Evolutionary conservation across 176 grass and related monocot species (phyloP).

Genomic region (Aechmea fasciata): DNA sequence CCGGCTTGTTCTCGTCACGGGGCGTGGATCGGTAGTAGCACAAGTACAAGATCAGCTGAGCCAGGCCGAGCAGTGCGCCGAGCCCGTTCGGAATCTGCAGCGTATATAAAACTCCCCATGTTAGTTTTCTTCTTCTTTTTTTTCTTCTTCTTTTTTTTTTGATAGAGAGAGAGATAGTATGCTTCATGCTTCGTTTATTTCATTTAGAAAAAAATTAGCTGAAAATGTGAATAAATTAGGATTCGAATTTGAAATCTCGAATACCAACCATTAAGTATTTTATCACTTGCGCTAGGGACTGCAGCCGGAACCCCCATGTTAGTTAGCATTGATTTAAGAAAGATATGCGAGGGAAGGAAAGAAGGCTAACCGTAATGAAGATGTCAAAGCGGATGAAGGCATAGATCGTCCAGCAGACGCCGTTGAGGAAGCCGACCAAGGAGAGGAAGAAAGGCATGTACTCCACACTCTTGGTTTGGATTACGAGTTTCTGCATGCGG

Average conservation of each 20-base stretch:
- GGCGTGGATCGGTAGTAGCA: slow-evolving; percentile 46
- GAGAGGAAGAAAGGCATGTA: slow-evolving; percentile 63
- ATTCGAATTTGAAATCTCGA: no score
- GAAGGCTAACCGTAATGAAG: slow-evolving; percentile 39
- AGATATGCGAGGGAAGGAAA: not conserved
- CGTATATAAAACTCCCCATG: not conserved
- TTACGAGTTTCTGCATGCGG: slow-evolving; percentile 50
- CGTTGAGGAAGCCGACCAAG: slow-evolving; percentile 46
- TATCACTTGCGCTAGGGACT: no score
- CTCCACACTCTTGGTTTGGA: slow-evolving; percentile 58
- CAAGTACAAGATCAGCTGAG: slow-evolving; percentile 58
- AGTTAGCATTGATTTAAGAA: no score
- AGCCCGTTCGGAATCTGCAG: slow-evolving; percentile 58
- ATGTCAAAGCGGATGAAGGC: slow-evolving; percentile 65
- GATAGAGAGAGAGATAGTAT: no score
- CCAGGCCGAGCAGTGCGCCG: slow-evolving; percentile 30
- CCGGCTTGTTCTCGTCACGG: slow-evolving; percentile 12
- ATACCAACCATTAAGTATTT: no score
- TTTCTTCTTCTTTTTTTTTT: no score
- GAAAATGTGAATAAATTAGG: no score
- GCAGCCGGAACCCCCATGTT: no score
- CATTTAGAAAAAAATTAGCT: no score
- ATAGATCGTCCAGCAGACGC: slow-evolving; percentile 59
- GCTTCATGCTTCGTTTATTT: no score
- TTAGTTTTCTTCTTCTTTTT: no score